A percentile compares a stretch with the other conserved stretches of the same genome.
Evolutionary conservation across 345 rosid species (phyloP).

Genomic region (Syzygium jambos): DNA sequence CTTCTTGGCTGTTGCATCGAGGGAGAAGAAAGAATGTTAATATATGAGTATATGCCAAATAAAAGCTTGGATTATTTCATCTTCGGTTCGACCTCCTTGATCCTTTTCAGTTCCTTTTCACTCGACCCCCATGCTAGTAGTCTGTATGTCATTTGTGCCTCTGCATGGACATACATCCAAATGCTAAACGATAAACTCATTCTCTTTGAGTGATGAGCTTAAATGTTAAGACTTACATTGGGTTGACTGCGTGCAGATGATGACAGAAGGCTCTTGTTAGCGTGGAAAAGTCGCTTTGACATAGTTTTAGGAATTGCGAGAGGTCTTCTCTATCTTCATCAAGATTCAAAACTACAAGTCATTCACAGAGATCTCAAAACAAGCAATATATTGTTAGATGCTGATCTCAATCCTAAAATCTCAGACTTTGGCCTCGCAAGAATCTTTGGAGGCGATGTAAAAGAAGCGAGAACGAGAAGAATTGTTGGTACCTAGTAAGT

Average conservation of each 20-base stretch:
- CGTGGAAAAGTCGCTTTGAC: neutral
- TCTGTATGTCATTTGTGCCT: neutral
- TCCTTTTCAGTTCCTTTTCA: neutral
- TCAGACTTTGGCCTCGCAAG: neutral
- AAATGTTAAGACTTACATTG: neutral
- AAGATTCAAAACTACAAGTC: neutral
- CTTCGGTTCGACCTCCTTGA: conserved; percentile 11
- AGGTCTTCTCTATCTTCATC: neutral
- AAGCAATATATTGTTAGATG: neutral
- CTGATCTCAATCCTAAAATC: neutral
- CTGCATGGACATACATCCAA: neutral
- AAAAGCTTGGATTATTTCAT: conserved; percentile 23
- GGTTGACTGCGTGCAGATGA: conserved; percentile 12
- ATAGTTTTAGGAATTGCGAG: neutral
- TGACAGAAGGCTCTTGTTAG: conserved; percentile 2
- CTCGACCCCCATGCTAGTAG: neutral
- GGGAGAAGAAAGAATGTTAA: conserved; percentile 20
- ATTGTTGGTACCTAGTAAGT: neutral
- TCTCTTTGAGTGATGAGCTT: neutral
- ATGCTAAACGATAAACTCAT: neutral
- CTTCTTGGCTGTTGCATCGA: conserved; percentile 24
- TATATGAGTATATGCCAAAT: conserved; percentile 31
- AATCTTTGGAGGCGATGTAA: neutral
- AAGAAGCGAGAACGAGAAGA: neutral
- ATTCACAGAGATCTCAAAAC: neutral